These are phyloP conservation scores for Emmonsiellopsis sp. DNA, from an alignment of 2,329 filamentous ascomycete genomes.

Conservation along the genomic window DNA sequence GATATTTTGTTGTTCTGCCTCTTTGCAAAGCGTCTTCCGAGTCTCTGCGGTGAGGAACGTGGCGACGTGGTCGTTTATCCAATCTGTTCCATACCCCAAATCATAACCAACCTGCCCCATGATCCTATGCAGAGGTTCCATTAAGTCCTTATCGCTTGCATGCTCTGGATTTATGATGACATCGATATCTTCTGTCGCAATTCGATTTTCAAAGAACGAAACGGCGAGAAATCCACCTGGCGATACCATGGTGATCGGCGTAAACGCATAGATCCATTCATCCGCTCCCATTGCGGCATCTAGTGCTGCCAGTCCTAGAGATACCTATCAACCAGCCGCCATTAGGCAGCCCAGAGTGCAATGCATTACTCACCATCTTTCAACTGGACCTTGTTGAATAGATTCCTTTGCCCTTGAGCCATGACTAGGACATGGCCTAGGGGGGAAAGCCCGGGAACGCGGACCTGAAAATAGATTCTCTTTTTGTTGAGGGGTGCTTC, in stretches of 20 bases:
- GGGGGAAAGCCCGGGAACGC: too few species aligned
- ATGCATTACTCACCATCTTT: too few species aligned
- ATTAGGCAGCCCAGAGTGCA: too few species aligned
- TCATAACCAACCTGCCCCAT: neutral
- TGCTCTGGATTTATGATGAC: slow-evolving; percentile 1
- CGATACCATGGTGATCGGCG: neutral
- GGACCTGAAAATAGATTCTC: too few species aligned
- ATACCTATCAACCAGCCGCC: neutral
- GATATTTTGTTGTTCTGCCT: slow-evolving; percentile 7
- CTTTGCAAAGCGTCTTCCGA: neutral
- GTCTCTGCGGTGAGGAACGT: slow-evolving; percentile 3
- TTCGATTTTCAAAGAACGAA: slow-evolving; percentile 1
- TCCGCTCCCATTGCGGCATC: neutral
- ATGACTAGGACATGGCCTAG: too few species aligned
- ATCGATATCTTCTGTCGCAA: slow-evolving; percentile 2
- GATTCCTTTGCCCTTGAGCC: too few species aligned
- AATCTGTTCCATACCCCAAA: slow-evolving; percentile 1
- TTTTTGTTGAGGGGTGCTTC: too few species aligned
- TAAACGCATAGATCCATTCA: neutral
- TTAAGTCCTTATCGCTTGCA: neutral
- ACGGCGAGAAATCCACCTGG: slow-evolving; percentile 1
- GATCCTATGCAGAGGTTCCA: neutral
- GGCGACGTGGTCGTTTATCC: slow-evolving; percentile 7
- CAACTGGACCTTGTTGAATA: too few species aligned
- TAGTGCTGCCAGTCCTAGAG: neutral